Percentiles rank a stretch among this genome's conserved stretches.
Evolutionary conservation across 1,284 basidiomycete genomes (phyloP).

Genomic region (Anthracocystis panici-leucophaei): DNA sequence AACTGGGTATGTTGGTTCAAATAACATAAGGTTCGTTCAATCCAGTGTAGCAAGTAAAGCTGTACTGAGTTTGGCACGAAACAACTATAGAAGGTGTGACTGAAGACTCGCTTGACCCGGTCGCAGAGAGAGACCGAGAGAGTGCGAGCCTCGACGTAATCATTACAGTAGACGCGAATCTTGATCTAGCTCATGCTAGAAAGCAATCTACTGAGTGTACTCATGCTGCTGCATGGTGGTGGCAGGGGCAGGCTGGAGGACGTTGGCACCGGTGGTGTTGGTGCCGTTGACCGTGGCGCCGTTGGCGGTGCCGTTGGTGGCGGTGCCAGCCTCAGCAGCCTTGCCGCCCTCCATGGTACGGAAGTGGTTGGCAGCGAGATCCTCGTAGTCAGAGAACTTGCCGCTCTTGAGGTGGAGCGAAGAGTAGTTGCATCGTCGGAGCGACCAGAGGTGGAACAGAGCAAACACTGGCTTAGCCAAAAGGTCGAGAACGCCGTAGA

Average conservation of each 20-base stretch:
- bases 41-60: neutral
- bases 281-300: slow-evolving; percentile 6
- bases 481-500: slow-evolving; percentile 76
- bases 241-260: slow-evolving; percentile 35
- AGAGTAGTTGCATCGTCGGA: slow-evolving; percentile 58
- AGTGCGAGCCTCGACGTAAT: neutral
- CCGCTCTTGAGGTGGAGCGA: slow-evolving; percentile 54
- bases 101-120: neutral
- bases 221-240: slow-evolving; percentile 36
- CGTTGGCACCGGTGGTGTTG: slow-evolving; percentile 18
- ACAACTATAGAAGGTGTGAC: neutral
- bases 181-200: neutral
- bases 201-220: slow-evolving; percentile 34
- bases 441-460: slow-evolving; percentile 59
- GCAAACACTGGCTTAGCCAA: slow-evolving; percentile 72
- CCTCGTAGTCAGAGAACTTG: slow-evolving; percentile 59
- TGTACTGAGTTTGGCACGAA: neutral
- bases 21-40: neutral
- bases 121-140: neutral
- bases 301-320: slow-evolving; percentile 10
- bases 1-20: slow-evolving; percentile 25
- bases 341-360: slow-evolving; percentile 31
- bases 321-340: slow-evolving; percentile 35
- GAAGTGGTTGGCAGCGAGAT: slow-evolving; percentile 21
- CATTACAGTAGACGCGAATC: neutral